Evolutionary conservation across 2,329 filamentous ascomycete species (phyloP), one percentile per base, ranked within the genome.

Genomic region (Coleophoma eucalyptorum): DNA sequence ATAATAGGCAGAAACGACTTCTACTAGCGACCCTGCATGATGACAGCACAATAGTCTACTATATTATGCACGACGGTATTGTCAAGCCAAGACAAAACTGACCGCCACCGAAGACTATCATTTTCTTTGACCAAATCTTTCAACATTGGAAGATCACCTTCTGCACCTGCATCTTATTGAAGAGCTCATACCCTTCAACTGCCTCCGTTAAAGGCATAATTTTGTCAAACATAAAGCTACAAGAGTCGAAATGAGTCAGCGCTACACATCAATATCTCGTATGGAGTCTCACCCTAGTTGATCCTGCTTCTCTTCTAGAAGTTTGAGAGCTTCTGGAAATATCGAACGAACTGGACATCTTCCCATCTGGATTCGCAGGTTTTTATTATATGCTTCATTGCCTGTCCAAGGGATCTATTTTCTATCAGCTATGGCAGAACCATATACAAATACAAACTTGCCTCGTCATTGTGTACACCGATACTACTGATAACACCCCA

Each of bases 11-110:
- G 44, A 93, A 92, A 73, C 76, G 89, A 54, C 67, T 92, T 11
- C 65, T 93, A n/a, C 72, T 94, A 47, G 88, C 86, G 15, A 87
- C 86, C 3, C 72, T 90, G 44, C 86, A 90, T 64, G 83, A 87
- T 60, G 89, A 94, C 69, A 92, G 89, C 57, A 93, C 89, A 0
- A 78, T 94, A 16, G 86, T 90, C 38, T 94, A 93, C 69, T 94
- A 94, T 65, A 78, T 92, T 55, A 81, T 93, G 66, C 89, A 93
- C 62, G 88, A 93, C 67, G 89, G 89, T n/a, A 83, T 92, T 56
- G 87, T 93, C 48, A 94, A 93, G 73, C 89, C 89, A 20, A 77
- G 89, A 51, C 89, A 93, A 67, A 94, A 94, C 66, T 93, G 72
- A 78, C 20, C 21, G 35, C 43, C 40, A n/a, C 38, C 21, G 41